These are phyloP conservation scores for Pseudogymnoascus sp. DNA, from an alignment of 2,329 filamentous ascomycete species.

Conservation along the genomic window DNA sequence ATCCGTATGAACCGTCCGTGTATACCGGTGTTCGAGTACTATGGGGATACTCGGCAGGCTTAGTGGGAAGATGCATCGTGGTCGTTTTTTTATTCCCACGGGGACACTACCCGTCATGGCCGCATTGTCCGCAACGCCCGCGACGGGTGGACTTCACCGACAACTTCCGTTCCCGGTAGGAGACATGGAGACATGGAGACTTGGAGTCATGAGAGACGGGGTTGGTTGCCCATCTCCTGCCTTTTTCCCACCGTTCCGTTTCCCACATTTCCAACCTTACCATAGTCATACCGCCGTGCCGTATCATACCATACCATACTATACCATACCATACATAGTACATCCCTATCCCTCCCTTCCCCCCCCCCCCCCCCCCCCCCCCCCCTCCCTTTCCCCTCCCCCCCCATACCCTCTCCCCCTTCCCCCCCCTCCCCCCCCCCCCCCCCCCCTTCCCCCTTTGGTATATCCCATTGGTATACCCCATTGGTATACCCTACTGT, in stretches of 20 bases:
- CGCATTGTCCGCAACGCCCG: not conserved
- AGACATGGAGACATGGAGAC: not conserved
- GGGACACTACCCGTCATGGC: not conserved
- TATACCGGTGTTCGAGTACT: not conserved
- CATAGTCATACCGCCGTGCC: not conserved
- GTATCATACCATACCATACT: not conserved
- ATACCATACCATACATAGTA: not conserved
- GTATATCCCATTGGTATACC: too few relatives aligned
- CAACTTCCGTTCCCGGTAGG: not conserved
- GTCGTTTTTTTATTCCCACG: not conserved
- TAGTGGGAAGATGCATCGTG: not conserved
- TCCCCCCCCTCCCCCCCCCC: too few relatives aligned
- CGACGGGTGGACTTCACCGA: not conserved
- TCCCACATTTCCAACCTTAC: not conserved
- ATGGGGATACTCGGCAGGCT: not conserved
- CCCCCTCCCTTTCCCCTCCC: too few relatives aligned
- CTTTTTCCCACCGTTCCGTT: not conserved
- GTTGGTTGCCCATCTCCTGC: not conserved
- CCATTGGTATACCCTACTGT: not conserved
- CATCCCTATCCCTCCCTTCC: not conserved
- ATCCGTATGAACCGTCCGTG: not conserved
- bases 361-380: not conserved
- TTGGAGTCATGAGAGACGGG: not conserved
- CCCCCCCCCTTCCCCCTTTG: too few relatives aligned
- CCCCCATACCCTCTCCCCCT: too few relatives aligned